Evolutionary conservation across 345 rosid species (phyloP).

Genomic region (Gossypioides kirkii): DNA sequence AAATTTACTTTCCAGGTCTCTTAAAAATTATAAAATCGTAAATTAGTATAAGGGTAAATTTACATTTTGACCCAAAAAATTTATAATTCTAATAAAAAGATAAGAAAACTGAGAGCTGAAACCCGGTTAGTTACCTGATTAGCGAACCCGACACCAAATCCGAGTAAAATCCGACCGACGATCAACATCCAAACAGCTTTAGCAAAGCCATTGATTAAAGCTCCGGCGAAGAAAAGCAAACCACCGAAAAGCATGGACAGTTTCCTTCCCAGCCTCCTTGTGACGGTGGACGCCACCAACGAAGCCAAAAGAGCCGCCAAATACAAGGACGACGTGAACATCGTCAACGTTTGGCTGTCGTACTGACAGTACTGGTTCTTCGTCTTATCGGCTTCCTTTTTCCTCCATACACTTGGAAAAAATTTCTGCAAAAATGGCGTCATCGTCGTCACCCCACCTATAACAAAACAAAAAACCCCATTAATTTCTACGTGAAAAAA

Average conservation of each 20-base stretch:
- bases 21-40: no score
- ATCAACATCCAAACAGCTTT: conserved; percentile 83
- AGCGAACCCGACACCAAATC: conserved; percentile 96
- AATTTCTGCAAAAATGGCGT: conserved; percentile 55
- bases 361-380: conserved; percentile 77
- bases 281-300: conserved; percentile 69
- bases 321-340: conserved; percentile 93
- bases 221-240: conserved; percentile 73
- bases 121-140: conserved; percentile 58
- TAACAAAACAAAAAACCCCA: neutral
- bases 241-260: conserved; percentile 92
- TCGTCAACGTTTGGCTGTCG: conserved; percentile 59
- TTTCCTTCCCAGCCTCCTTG: conserved; percentile 69
- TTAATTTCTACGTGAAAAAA: neutral
- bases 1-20: no score
- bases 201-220: conserved; percentile 77
- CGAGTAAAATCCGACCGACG: conserved; percentile 80
- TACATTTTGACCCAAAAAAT: no score
- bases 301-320: conserved; percentile 81
- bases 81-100: no score
- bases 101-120: no score
- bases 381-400: conserved; percentile 37
- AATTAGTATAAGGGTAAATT: no score
- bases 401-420: conserved; percentile 58
- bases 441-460: conserved; percentile 98